These are phyloP conservation scores for Blastobotrys parvus DNA, from an alignment of 805 yeast species.

Conservation along the genomic window DNA sequence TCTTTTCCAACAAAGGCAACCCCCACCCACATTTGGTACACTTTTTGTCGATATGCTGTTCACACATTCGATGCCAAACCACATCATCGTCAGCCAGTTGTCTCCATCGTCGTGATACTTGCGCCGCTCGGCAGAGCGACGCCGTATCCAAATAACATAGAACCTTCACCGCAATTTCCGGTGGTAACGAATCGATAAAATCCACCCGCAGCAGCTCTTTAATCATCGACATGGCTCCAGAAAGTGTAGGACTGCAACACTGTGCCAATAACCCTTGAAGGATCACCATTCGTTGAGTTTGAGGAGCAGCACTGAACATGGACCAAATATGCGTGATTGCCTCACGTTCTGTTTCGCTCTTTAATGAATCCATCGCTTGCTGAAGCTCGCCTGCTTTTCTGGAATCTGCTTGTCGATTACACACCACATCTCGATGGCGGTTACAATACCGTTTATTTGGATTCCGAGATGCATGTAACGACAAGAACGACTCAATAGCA, in stretches of 20 bases:
- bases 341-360: conserved; percentile 57
- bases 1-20: conserved; percentile 85
- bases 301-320: conserved; percentile 66
- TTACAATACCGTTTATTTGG: conserved; percentile 53
- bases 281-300: conserved; percentile 62
- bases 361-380: conserved; percentile 34
- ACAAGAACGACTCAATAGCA: too few relatives aligned
- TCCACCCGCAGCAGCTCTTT: conserved; percentile 77
- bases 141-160: conserved; percentile 86
- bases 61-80: conserved; percentile 98
- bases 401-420: conserved; percentile 62
- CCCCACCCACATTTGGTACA: conserved; percentile 99
- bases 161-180: conserved; percentile 76
- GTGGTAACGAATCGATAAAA: conserved; percentile 76
- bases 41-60: conserved; percentile 94
- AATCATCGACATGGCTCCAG: conserved; percentile 76
- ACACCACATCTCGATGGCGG: conserved; percentile 81
- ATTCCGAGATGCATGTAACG: too few relatives aligned
- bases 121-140: conserved; percentile 90
- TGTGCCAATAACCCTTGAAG: conserved; percentile 77
- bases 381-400: conserved; percentile 58
- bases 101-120: conserved; percentile 84
- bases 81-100: conserved; percentile 88
- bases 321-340: conserved; percentile 81
- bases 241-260: conserved; percentile 91